These are phyloP conservation scores for Cicer bijugum DNA, from an alignment of 306 rosid genomes.

Conservation along the genomic window DNA sequence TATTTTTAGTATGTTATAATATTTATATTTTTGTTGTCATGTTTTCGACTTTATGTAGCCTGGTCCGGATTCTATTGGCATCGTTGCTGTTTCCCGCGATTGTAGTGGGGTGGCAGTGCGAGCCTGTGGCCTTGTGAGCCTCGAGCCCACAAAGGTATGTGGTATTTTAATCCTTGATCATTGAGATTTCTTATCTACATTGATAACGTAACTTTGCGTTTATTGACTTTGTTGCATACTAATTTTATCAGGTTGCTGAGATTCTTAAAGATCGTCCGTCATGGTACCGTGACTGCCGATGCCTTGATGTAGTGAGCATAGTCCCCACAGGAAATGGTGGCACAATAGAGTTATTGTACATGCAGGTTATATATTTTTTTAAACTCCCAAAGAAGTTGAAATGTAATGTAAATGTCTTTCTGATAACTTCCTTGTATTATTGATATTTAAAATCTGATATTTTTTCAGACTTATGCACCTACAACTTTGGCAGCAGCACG, in stretches of 20 bases:
- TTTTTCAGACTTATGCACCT: slow-evolving; percentile 76
- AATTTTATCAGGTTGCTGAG: slow-evolving; percentile 72
- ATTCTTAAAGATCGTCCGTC: slow-evolving; percentile 90
- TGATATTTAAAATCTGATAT: slow-evolving; percentile 16
- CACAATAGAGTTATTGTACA: slow-evolving; percentile 86
- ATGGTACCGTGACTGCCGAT: slow-evolving; percentile 95
- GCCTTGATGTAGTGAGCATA: slow-evolving; percentile 74
- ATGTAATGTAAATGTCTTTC: neutral
- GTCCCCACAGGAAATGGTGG: slow-evolving; percentile 89
- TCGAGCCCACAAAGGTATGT: slow-evolving; percentile 90
- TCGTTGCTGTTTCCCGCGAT: slow-evolving; percentile 99
- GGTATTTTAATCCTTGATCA: neutral
- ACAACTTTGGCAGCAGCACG: slow-evolving; percentile 93
- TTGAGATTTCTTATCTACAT: neutral
- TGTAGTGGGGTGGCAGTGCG: slow-evolving; percentile 96
- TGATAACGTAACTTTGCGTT: neutral
- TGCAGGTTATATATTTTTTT: slow-evolving; percentile 66
- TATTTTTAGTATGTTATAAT: neutral
- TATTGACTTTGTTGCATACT: neutral
- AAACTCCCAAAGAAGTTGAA: neutral
- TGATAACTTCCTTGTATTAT: neutral
- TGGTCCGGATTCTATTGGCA: slow-evolving; percentile 99
- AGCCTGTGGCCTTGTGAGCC: slow-evolving; percentile 99
- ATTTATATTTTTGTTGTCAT: neutral
- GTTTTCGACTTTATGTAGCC: slow-evolving; percentile 58